Base-by-base conservation (phyloP, 2,329 filamentous ascomycete species). In the Calonectria fujianensis region DNA sequence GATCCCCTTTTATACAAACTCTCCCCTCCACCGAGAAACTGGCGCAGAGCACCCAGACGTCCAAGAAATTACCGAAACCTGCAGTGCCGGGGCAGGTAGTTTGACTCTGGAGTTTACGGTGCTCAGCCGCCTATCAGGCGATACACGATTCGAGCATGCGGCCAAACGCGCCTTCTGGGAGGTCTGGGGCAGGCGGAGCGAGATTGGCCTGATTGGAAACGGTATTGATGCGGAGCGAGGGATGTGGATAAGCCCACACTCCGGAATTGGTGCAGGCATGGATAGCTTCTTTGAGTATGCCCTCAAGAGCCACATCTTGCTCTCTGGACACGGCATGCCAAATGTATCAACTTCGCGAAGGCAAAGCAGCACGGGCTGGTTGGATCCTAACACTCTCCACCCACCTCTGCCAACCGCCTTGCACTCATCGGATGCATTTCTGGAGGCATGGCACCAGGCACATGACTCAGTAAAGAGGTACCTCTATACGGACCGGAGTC, bases 271-370 rank as follows among this genome's bases (percentile, higher is more conserved):
- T 65, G 97, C 97, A 10, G 97, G 97, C 50, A 95, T 98, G 81
- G 97, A 99, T 86, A 98, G 96, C 85, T 99, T 99, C 86, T 98
- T 98, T 82, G 97, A 99, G 86, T 99, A 99, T 85, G 96, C 97
- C 4, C 90, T 98, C 81, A 99, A 99, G 85, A 96, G 96, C 24
- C 93, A 98, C 82, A 94, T 99, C 74, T 86, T 99, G 31, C 91
- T 98, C 29, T 98, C 96, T 2, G 95, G 95, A 1, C 92, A 94
- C 73, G 89, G 88, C 18, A 84, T 89, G 74, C 91, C 91, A 4
- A 93, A 93, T 76, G 73, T 77, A 7, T 83, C 85, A 4, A 79
- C 76, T 6, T 85, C 77, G 84, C 88, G 29, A 84, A 85, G 76
- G 81, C 88, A 77, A 82, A 87, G 81, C 82, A 86, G 74, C 76